Percentiles rank a stretch among this genome's conserved stretches.
These are phyloP conservation scores for Saposhnikovia divaricata DNA, from an alignment of 129 eudicot species.

Conservation along the genomic window DNA sequence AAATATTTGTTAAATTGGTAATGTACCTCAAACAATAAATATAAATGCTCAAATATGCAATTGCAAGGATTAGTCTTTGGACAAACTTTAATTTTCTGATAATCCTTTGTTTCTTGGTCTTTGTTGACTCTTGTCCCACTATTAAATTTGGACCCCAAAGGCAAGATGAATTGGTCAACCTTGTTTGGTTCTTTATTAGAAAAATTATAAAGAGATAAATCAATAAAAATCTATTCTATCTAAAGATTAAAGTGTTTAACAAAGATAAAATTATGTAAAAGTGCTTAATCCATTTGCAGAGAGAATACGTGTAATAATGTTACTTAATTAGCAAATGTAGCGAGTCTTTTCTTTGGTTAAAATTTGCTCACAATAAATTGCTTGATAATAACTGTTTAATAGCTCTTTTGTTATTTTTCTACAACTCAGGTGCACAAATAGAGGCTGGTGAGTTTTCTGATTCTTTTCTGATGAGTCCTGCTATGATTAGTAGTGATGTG, in stretches of 20 bases:
- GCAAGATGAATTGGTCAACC: background rate
- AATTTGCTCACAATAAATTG: background rate
- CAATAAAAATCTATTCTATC: background rate
- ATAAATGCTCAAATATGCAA: background rate
- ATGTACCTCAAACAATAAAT: background rate
- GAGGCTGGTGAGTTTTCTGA: too few species aligned
- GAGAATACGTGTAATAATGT: background rate
- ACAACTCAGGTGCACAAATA: too few species aligned
- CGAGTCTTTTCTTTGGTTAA: background rate
- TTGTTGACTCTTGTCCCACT: background rate
- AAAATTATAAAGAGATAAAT: background rate
- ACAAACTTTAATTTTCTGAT: background rate
- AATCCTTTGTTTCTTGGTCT: background rate
- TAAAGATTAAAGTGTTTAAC: background rate
- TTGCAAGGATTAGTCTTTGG: background rate
- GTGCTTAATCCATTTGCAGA: background rate
- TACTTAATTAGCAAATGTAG: background rate
- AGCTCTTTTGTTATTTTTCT: background rate
- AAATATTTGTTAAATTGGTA: background rate
- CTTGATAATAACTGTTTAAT: background rate
- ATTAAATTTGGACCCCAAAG: background rate
- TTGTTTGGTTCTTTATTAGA: background rate
- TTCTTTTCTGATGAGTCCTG: too few species aligned
- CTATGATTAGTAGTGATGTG: too few species aligned
- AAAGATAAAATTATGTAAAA: background rate